Evolutionary conservation across 805 yeast genomes (phyloP), one percentile per base, ranked within the genome.

Genomic region (Saccharomyces mikatae): DNA sequence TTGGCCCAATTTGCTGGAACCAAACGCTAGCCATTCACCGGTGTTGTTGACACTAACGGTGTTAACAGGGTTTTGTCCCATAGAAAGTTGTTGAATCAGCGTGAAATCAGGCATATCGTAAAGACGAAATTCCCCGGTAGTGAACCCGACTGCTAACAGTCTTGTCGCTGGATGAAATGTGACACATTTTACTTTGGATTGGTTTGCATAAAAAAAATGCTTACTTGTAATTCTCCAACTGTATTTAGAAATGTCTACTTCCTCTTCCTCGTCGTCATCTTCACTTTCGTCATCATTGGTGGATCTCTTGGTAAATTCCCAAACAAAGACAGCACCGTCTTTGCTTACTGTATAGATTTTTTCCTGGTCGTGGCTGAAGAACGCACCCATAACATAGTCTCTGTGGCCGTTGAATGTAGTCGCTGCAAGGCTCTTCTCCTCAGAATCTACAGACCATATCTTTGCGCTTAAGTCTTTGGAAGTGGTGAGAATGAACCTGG

Each of bases 1-100:
- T 72, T 94, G 99, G n/a, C 99, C 99, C 29, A 88, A 71, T 65
- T 83, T 84, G 32, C 89, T 73, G 0, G 97, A 90, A 4, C 99
- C 99, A 70, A 94, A 88, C 0, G 97, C 96, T 31, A 94, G 75
- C 99, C 99, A 94, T 70, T 94, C 99, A 32, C 99, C 99, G 6
- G 91, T 76, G 2, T 76, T 71, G 68, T 92, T 94, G 41, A 94
- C 80, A 10, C 82, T 71, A 2, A 94, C 92, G 2, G 90, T 84
- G 65, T 87, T 89, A 27, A 94, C 86, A 2, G 91, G 84, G 63
- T 89, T 85, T 65, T 89, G 96, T 2, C 98, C 96, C 86, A 94
- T 89, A 28, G 91, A 83, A 53, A 94, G 76, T 62, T 86, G 94
- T 70, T 94, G 99, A 22, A 94, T 75, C 69, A 88, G 68, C 32